Conservation (phyloP, 2,329 filamentous ascomycete genomes). For the Drechslerella stenobrocha region DNA sequence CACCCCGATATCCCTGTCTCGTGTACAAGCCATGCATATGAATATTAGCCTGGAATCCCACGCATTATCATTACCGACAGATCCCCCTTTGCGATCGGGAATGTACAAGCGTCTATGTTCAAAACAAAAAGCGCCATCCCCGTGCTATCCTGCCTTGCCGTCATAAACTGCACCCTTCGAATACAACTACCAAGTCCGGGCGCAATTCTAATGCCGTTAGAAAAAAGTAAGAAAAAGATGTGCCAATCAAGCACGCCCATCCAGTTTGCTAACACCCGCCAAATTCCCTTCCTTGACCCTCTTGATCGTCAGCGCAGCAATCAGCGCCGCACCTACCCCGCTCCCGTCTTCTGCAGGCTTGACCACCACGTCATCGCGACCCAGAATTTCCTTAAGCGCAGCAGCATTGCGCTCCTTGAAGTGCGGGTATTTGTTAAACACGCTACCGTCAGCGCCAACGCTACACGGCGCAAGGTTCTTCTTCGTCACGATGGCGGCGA, state of each 20-base stretch:
- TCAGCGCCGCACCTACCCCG: slow-evolving; percentile 93
- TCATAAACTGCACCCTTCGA: background rate
- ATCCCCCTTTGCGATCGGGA: background rate
- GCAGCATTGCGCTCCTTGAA: slow-evolving; percentile 91
- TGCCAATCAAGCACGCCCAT: slow-evolving; percentile 9
- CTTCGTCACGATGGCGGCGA: slow-evolving; percentile 95
- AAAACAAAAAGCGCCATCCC: slow-evolving; percentile 10
- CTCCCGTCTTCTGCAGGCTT: slow-evolving; percentile 91
- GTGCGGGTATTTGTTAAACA: slow-evolving; percentile 99
- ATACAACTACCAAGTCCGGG: background rate
- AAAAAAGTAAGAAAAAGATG: background rate
- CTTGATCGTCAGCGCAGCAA: slow-evolving; percentile 74
- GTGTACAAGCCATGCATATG: no score
- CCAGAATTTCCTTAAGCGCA: slow-evolving; percentile 90
- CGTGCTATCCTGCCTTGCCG: slow-evolving; percentile 1
- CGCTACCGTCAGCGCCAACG: slow-evolving; percentile 93
- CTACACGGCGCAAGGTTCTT: slow-evolving; percentile 86
- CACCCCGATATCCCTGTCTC: no score
- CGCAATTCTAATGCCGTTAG: no score
- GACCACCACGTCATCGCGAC: slow-evolving; percentile 70
- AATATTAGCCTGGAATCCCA: no score
- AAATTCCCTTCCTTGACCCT: slow-evolving; percentile 66
- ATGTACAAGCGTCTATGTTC: slow-evolving; percentile 1
- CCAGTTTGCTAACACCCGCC: slow-evolving; percentile 60
- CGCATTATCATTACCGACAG: background rate